Evolutionary conservation across 352 stramenopile species (phyloP).

Genomic region (Pythium pyrilobum): DNA sequence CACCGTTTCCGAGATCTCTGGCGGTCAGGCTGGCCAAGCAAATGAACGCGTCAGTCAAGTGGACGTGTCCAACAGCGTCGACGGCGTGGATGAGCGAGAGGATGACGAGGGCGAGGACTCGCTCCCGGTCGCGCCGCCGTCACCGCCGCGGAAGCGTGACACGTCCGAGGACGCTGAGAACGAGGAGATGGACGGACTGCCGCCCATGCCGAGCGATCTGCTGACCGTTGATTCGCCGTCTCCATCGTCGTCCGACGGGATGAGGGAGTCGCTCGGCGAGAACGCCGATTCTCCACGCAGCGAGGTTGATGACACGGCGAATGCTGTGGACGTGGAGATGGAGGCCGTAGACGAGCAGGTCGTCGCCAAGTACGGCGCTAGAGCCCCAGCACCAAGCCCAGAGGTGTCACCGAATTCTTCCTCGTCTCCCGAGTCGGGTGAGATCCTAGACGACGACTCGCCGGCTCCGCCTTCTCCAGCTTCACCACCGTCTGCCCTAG

Average conservation of each 20-base stretch:
- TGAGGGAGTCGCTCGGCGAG: background rate
- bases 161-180: slow-evolving; percentile 11
- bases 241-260: slow-evolving; percentile 1
- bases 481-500: background rate
- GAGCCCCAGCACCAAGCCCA: background rate
- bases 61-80: too few relatives aligned
- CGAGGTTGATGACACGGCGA: too few relatives aligned
- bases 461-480: background rate
- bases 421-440: slow-evolving; percentile 11
- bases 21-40: background rate
- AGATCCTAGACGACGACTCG: slow-evolving; percentile 4
- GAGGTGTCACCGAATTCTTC: slow-evolving; percentile 9
- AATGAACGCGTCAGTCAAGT: too few relatives aligned
- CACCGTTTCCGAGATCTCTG: background rate
- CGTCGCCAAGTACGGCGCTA: background rate
- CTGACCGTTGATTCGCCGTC: background rate
- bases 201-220: slow-evolving; percentile 8
- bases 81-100: background rate
- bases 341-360: background rate
- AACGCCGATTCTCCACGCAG: background rate
- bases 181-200: background rate
- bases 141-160: slow-evolving; percentile 18
- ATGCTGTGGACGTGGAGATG: background rate
- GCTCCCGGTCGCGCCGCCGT: slow-evolving; percentile 6
- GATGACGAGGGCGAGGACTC: slow-evolving; percentile 3